These are phyloP conservation scores for Zostera marina DNA, from an alignment of 116 monocot species.

Conservation along the genomic window DNA sequence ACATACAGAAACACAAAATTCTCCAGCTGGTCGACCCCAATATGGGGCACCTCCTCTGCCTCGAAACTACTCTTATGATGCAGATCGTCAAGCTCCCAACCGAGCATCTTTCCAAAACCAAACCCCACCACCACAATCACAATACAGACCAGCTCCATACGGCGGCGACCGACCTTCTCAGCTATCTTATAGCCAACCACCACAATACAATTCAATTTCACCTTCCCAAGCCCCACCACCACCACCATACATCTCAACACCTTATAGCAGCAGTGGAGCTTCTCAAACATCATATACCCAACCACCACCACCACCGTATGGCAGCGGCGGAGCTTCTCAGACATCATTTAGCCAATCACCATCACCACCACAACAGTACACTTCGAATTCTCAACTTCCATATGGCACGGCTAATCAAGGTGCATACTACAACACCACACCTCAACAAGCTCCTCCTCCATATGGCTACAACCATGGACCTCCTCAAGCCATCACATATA, in stretches of 20 bases:
- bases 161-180: background rate
- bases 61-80: background rate
- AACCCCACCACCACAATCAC: too few species aligned
- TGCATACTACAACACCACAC: background rate
- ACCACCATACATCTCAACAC: too few species aligned
- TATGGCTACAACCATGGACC: background rate
- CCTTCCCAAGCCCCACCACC: constrained; percentile 1
- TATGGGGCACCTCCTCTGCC: background rate
- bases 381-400: background rate
- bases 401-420: background rate
- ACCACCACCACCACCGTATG: background rate
- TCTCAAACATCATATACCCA: background rate
- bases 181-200: too few species aligned
- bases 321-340: background rate
- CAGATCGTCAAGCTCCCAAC: background rate
- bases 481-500: background rate
- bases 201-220: too few species aligned
- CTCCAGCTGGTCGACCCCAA: background rate
- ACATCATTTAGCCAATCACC: background rate
- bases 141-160: too few species aligned
- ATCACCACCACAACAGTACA: constrained; percentile 1
- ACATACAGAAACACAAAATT: background rate
- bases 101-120: background rate
- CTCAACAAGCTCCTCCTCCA: background rate
- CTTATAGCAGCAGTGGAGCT: background rate